These are phyloP conservation scores for Rubia yunnanensis DNA, from an alignment of 257 asterid genomes.

Conservation along the genomic window DNA sequence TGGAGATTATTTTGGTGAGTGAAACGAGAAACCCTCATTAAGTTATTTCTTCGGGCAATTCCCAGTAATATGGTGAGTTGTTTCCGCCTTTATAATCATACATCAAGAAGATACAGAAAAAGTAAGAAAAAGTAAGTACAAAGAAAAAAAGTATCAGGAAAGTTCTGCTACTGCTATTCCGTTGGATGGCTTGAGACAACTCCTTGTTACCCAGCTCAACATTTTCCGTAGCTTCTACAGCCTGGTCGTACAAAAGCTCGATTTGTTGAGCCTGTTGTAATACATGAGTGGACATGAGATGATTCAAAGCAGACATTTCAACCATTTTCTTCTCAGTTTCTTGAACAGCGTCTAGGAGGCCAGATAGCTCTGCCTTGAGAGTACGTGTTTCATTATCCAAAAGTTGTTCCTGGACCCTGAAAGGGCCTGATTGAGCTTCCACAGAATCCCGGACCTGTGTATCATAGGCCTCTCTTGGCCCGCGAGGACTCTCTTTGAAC, in stretches of 20 bases:
- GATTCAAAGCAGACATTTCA: conserved; percentile 91
- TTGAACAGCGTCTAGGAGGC: conserved; percentile 81
- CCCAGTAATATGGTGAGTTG: too few relatives aligned
- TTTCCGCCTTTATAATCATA: too few relatives aligned
- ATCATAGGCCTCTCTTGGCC: conserved; percentile 24
- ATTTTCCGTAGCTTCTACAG: conserved; percentile 79
- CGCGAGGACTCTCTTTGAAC: conserved; percentile 26
- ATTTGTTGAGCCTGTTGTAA: conserved; percentile 90
- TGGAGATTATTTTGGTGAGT: too few relatives aligned
- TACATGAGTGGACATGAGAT: conserved; percentile 94
- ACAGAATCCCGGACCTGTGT: conserved; percentile 35
- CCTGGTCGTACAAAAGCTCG: conserved; percentile 80
- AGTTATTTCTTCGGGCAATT: too few relatives aligned
- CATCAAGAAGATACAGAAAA: too few relatives aligned
- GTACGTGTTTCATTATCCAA: conserved; percentile 79
- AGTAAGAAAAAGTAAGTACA: conserved; percentile 69
- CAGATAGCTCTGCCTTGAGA: conserved; percentile 83
- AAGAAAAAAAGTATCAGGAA: conserved; percentile 72
- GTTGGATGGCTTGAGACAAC: conserved; percentile 68
- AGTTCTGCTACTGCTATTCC: conserved; percentile 88
- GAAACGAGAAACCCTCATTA: too few relatives aligned
- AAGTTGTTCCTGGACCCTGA: conserved; percentile 63
- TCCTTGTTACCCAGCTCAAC: conserved; percentile 91
- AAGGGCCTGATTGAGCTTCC: conserved; percentile 41
- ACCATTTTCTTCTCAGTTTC: conserved; percentile 90